Evolutionary conservation across 371 early-diverging fungal genomes (phyloP).

Genomic region (Phascolomyces articulosus): DNA sequence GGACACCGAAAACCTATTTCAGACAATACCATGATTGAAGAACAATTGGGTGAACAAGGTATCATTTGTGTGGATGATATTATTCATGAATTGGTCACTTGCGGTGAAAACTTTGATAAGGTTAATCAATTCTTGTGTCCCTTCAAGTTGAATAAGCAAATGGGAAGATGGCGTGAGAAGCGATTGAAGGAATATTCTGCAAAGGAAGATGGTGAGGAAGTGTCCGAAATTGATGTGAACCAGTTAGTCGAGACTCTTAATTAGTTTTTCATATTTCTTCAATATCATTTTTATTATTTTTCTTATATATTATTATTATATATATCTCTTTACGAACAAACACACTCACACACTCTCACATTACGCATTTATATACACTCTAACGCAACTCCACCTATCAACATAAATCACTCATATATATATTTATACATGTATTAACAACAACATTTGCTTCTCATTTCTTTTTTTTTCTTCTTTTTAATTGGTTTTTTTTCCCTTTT

Average conservation of each 20-base stretch:
- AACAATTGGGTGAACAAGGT: constrained; percentile 90
- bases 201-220: constrained; percentile 93
- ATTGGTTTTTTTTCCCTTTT: constrained; percentile 9
- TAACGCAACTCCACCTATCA: too few species aligned
- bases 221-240: constrained; percentile 96
- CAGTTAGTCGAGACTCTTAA: constrained; percentile 96
- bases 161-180: constrained; percentile 94
- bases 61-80: constrained; percentile 99
- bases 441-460: neutral
- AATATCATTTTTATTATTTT: constrained; percentile 5
- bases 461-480: constrained; percentile 10
- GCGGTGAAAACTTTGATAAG: constrained; percentile 78
- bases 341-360: too few species aligned
- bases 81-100: constrained; percentile 85
- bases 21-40: constrained; percentile 96
- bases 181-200: constrained; percentile 93
- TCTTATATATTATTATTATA: neutral
- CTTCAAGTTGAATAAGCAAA: constrained; percentile 97
- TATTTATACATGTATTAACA: too few species aligned
- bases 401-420: too few species aligned
- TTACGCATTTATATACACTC: too few species aligned
- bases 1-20: constrained; percentile 93
- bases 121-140: constrained; percentile 98
- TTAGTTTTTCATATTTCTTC: constrained; percentile 49
- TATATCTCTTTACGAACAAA: too few species aligned